These are phyloP conservation scores for Ceratobasidium sp. DNA, from an alignment of 1,284 basidiomycete species.

Conservation along the genomic window DNA sequence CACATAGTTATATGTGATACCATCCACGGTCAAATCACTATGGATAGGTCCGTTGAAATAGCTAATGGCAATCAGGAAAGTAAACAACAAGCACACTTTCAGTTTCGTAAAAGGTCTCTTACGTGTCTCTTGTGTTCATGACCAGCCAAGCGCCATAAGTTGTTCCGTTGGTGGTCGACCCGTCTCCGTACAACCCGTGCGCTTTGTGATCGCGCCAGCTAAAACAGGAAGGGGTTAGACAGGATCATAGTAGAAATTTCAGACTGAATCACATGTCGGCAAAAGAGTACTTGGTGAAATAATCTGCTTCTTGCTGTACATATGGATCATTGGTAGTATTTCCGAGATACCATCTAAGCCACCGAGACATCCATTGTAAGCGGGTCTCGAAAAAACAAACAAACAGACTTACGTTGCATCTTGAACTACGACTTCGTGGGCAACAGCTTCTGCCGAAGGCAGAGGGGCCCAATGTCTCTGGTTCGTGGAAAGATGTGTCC, in stretches of 20 bases:
- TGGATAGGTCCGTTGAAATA: slow-evolving; percentile 33
- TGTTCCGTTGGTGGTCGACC: slow-evolving; percentile 47
- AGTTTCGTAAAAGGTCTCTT: slow-evolving; percentile 13
- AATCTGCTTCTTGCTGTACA: slow-evolving; percentile 48
- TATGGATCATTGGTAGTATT: slow-evolving; percentile 46
- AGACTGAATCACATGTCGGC: slow-evolving; percentile 47
- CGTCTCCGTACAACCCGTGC: slow-evolving; percentile 52
- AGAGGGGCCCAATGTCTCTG: slow-evolving; percentile 47
- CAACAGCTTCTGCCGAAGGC: slow-evolving; percentile 48
- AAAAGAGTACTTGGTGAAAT: slow-evolving; percentile 51
- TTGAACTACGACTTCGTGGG: slow-evolving; percentile 48
- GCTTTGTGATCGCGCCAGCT: slow-evolving; percentile 34
- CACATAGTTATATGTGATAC: slow-evolving; percentile 38
- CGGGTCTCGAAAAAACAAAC: background rate
- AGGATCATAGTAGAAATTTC: slow-evolving; percentile 45
- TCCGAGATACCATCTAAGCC: slow-evolving; percentile 48
- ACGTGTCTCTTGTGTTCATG: slow-evolving; percentile 51
- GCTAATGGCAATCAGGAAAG: too few species aligned
- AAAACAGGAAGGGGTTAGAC: background rate
- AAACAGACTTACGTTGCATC: slow-evolving; percentile 48
- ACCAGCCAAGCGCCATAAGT: slow-evolving; percentile 51
- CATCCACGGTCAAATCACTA: slow-evolving; percentile 36
- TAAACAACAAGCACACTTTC: too few species aligned
- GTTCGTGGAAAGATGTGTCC: slow-evolving; percentile 49
- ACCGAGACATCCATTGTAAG: background rate